phyloP scores from a whole-genome alignment of 805 yeast genomes.

The Starmerella apicola region DNA sequence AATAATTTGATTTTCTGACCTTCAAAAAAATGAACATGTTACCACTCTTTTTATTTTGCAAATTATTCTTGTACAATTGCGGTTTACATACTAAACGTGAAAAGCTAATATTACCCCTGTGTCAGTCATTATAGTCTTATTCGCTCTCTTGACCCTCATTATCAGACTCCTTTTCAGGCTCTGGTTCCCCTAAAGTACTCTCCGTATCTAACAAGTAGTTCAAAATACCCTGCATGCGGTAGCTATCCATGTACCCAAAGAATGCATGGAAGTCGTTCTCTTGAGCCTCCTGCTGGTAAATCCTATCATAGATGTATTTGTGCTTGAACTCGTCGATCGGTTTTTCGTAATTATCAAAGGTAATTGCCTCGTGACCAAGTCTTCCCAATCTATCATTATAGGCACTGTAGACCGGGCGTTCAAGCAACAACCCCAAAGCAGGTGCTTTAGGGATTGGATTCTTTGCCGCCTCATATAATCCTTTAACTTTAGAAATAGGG shows the following conservation, averaged over 20 bases:
- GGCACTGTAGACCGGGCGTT: conserved; percentile 82
- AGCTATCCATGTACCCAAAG: conserved; percentile 79
- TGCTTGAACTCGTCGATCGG: conserved; percentile 79
- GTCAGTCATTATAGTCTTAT: background rate
- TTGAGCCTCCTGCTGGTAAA: conserved; percentile 76
- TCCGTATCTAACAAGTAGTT: conserved; percentile 35
- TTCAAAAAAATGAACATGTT: no score
- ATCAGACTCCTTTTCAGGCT: conserved; percentile 28
- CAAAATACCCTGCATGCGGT: conserved; percentile 51
- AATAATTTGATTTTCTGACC: no score
- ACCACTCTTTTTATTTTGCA: no score
- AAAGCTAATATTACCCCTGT: no score
- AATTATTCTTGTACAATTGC: no score
- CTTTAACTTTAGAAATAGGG: conserved; percentile 60
- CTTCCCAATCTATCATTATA: conserved; percentile 60
- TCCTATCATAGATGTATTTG: conserved; percentile 81
- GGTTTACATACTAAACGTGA: no score
- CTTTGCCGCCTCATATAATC: conserved; percentile 62
- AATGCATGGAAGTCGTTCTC: conserved; percentile 86
- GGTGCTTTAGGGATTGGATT: conserved; percentile 96
- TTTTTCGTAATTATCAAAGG: conserved; percentile 49
- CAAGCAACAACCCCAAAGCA: conserved; percentile 79
- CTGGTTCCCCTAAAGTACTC: conserved; percentile 14
- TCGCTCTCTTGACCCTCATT: conserved; percentile 17
- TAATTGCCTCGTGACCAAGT: conserved; percentile 66